Percentiles rank a stretch among this genome's conserved stretches.
Conservation (phyloP, 2,329 filamentous ascomycete species). For the Microcera coccophila region DNA sequence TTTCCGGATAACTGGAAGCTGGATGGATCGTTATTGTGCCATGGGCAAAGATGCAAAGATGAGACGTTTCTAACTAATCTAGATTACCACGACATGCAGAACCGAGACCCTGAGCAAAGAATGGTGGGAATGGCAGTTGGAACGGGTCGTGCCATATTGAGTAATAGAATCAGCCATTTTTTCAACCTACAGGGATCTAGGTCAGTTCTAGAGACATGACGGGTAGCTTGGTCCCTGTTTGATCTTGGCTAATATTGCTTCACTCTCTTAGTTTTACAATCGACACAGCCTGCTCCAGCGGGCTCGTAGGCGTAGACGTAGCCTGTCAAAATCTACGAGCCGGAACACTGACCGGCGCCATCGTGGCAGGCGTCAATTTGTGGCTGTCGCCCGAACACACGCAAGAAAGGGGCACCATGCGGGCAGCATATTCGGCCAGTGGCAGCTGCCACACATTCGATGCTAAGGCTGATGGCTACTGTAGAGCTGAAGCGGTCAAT, state of each 20-base stretch:
- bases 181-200: constrained; percentile 44
- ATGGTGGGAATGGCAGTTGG: constrained; percentile 40
- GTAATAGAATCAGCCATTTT: constrained; percentile 46
- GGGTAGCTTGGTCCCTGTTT: too few relatives aligned
- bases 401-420: constrained; percentile 39
- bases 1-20: too few relatives aligned
- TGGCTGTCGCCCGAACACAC: constrained; percentile 43
- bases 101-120: constrained; percentile 38
- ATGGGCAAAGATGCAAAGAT: too few relatives aligned
- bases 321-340: constrained; percentile 27
- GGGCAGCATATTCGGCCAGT: constrained; percentile 31
- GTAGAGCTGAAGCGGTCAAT: constrained; percentile 42
- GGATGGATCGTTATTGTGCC: constrained; percentile 29
- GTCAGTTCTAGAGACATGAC: too few relatives aligned
- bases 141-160: constrained; percentile 39
- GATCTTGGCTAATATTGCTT: too few relatives aligned
- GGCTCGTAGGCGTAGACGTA: constrained; percentile 43
- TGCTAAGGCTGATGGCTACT: constrained; percentile 41
- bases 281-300: constrained; percentile 51
- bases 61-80: not conserved
- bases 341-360: constrained; percentile 13
- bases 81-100: constrained; percentile 38
- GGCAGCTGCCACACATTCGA: constrained; percentile 33
- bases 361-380: constrained; percentile 40
- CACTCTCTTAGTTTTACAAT: constrained; percentile 48